Evolutionary conservation across 257 asterid genomes (phyloP).

Genomic region (Solanum microdontum): DNA sequence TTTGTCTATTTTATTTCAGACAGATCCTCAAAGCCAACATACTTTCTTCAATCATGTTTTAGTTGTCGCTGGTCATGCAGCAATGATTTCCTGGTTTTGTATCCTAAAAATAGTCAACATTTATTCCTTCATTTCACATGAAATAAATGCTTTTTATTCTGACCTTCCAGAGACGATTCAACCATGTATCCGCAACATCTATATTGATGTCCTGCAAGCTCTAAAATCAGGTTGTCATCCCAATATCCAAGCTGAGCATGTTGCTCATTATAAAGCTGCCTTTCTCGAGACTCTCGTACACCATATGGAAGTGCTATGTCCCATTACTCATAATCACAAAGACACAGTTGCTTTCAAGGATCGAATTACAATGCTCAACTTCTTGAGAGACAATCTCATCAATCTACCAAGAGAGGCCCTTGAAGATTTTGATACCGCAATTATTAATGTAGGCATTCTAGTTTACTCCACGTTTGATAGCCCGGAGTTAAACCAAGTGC

Average conservation of each 20-base stretch:
- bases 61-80: neutral
- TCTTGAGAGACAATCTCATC: neutral
- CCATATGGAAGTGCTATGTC: too few species aligned
- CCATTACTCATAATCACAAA: too few species aligned
- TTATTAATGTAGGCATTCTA: neutral
- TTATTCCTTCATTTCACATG: too few species aligned
- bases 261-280: too few species aligned
- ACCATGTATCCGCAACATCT: neutral
- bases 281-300: too few species aligned
- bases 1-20: neutral
- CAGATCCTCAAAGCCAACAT: neutral
- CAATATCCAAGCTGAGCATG: neutral
- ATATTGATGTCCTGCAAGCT: neutral
- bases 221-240: neutral
- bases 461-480: neutral
- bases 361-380: neutral
- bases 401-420: neutral
- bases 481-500: neutral
- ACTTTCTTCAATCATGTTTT: neutral
- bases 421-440: neutral
- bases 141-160: too few species aligned
- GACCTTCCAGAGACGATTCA: neutral
- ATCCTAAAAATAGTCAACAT: too few species aligned
- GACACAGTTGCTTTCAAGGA: neutral
- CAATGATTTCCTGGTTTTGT: neutral